Conservation (phyloP, 2,329 filamentous ascomycete species). For the Cladosporium phlei region DNA sequence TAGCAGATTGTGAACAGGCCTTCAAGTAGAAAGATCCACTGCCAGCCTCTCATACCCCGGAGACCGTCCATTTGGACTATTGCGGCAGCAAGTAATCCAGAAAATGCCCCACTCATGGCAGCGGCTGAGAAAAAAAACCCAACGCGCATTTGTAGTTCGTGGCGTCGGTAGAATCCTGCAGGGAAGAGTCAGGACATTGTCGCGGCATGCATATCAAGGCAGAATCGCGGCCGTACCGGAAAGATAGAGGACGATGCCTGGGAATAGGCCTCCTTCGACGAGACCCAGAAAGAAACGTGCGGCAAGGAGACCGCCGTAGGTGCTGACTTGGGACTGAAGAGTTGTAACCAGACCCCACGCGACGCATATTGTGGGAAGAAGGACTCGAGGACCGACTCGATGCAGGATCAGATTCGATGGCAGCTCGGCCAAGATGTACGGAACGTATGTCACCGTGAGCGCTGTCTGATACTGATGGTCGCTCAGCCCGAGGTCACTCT, state of each 20-base stretch:
- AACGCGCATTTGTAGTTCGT: conserved; percentile 33
- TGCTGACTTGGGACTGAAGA: conserved; percentile 29
- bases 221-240: no score
- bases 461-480: conserved; percentile 16
- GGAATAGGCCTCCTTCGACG: conserved; percentile 50
- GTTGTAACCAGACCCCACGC: conserved; percentile 29
- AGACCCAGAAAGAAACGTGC: conserved; percentile 47
- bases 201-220: conserved; percentile 52
- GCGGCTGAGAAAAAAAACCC: conserved; percentile 29
- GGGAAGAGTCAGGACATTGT: neutral
- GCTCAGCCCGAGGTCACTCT: conserved; percentile 13
- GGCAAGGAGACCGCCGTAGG: conserved; percentile 25
- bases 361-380: conserved; percentile 29
- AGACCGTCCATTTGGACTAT: conserved; percentile 53
- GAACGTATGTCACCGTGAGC: conserved; percentile 34
- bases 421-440: conserved; percentile 34
- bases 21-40: conserved; percentile 19
- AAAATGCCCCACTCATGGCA: conserved; percentile 50
- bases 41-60: conserved; percentile 44
- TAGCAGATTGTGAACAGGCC: conserved; percentile 32
- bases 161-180: conserved; percentile 27
- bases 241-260: conserved; percentile 40
- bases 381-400: conserved; percentile 35
- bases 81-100: conserved; percentile 50
- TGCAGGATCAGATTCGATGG: conserved; percentile 37